Evolutionary conservation across 2,329 filamentous ascomycete species (phyloP).

Genomic region (Verticillium nonalfalfae): DNA sequence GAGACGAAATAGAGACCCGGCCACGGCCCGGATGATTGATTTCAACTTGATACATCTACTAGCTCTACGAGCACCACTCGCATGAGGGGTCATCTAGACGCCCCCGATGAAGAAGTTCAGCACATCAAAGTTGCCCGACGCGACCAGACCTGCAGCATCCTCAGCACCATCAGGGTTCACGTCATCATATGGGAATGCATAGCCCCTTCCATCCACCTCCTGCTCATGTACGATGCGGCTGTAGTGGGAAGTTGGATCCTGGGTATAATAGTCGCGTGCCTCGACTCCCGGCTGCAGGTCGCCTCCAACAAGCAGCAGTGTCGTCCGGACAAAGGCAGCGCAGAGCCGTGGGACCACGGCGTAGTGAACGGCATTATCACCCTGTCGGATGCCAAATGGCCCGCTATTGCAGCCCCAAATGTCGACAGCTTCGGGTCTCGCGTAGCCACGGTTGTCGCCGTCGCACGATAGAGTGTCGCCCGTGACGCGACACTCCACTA

Average conservation of each 20-base stretch:
- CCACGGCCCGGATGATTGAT: not conserved
- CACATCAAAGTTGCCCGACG: constrained; percentile 14
- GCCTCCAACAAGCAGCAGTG: constrained; percentile 37
- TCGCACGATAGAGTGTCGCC: constrained; percentile 29
- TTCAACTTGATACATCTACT: not conserved
- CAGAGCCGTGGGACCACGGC: constrained; percentile 41
- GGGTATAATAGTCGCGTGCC: constrained; percentile 34
- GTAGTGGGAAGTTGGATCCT: constrained; percentile 47
- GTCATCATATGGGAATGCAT: constrained; percentile 64
- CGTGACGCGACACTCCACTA: constrained; percentile 30
- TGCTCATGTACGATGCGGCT: constrained; percentile 53
- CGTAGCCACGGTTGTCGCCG: constrained; percentile 34
- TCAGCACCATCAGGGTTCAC: constrained; percentile 50
- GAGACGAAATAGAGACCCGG: not conserved
- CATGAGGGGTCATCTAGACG: not conserved
- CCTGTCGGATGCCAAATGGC: constrained; percentile 29
- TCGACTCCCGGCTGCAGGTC: constrained; percentile 34
- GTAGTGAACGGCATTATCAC: constrained; percentile 31
- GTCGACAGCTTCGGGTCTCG: constrained; percentile 34
- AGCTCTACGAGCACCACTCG: no score
- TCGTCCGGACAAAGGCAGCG: constrained; percentile 43
- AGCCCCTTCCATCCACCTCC: constrained; percentile 54
- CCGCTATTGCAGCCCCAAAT: constrained; percentile 47
- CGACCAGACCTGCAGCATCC: constrained; percentile 37
- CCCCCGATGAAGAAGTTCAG: constrained; percentile 22